Conservation (phyloP, 257 asterid species). For the Lavandula angustifolia region DNA sequence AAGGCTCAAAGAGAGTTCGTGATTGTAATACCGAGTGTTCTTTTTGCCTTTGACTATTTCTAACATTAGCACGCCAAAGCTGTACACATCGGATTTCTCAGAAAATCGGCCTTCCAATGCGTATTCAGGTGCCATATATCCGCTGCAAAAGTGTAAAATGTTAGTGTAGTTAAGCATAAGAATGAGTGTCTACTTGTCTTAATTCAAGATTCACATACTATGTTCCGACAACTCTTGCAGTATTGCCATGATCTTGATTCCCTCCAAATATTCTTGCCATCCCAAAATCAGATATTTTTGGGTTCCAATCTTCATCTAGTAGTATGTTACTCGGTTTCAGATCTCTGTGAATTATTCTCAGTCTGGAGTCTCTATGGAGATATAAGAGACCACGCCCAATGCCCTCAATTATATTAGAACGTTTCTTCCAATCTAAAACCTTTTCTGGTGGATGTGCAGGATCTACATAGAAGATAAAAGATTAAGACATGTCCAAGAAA, state of each 20-base stretch:
- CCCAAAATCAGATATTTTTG: slow-evolving; percentile 49
- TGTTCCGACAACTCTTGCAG: too few species aligned
- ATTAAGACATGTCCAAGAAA: too few species aligned
- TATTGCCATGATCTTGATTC: too few species aligned
- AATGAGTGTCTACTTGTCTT: too few species aligned
- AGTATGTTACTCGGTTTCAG: not conserved
- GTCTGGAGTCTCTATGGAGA: slow-evolving; percentile 46
- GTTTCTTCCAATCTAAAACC: slow-evolving; percentile 38
- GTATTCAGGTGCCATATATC: too few species aligned
- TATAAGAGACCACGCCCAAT: slow-evolving; percentile 44
- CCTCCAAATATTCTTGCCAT: slow-evolving; percentile 32
- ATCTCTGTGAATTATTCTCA: not conserved
- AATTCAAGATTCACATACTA: not conserved
- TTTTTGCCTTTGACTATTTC: slow-evolving; percentile 22
- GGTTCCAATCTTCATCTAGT: slow-evolving; percentile 43
- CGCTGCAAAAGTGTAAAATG: too few species aligned
- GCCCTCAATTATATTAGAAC: slow-evolving; percentile 15
- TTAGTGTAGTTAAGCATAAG: too few species aligned
- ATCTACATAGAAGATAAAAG: not conserved
- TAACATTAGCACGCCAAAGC: slow-evolving; percentile 6
- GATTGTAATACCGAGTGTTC: slow-evolving; percentile 10
- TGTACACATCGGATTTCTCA: not conserved
- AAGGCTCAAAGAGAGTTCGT: slow-evolving; percentile 9
- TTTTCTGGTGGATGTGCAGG: slow-evolving; percentile 1
- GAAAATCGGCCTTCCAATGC: too few species aligned